Percentiles rank a stretch among this genome's conserved stretches.
Evolutionary conservation across 2,329 filamentous ascomycete species (phyloP).

Genomic region (Trematosphaeria pertusa): DNA sequence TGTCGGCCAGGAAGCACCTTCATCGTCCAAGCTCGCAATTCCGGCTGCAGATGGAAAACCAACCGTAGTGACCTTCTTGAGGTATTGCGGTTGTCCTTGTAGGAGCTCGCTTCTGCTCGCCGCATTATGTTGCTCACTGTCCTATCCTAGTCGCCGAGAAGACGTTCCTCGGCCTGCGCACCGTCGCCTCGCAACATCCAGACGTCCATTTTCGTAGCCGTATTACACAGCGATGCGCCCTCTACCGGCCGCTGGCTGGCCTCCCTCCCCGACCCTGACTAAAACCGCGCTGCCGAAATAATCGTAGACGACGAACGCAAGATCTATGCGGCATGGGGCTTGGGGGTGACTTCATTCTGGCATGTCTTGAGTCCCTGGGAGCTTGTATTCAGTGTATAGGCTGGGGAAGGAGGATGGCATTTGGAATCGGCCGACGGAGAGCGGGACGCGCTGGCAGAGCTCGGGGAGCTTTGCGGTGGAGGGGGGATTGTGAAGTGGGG

Average conservation of each 20-base stretch:
- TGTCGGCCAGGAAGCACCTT: slow-evolving; percentile 64
- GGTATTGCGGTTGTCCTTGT: slow-evolving; percentile 80
- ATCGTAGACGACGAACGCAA: slow-evolving; percentile 67
- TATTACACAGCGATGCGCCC: slow-evolving; percentile 43
- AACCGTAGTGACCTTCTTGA: slow-evolving; percentile 70
- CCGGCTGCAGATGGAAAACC: slow-evolving; percentile 60
- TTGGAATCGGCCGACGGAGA: slow-evolving; percentile 70
- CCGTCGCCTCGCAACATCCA: slow-evolving; percentile 30
- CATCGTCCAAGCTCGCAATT: slow-evolving; percentile 60
- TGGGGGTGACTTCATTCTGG: slow-evolving; percentile 67
- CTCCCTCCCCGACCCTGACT: slow-evolving; percentile 27
- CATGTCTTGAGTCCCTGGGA: slow-evolving; percentile 67
- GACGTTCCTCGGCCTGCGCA: slow-evolving; percentile 54
- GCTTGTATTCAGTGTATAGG: slow-evolving; percentile 64
- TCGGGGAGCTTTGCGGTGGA: slow-evolving; percentile 70
- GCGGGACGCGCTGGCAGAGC: slow-evolving; percentile 73
- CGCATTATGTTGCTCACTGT: slow-evolving; percentile 5
- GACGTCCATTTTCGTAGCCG: slow-evolving; percentile 41
- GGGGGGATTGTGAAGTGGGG: slow-evolving; percentile 60
- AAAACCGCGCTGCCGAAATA: slow-evolving; percentile 58
- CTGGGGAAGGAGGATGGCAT: slow-evolving; percentile 69
- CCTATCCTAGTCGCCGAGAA: slow-evolving; percentile 68
- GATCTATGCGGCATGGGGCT: slow-evolving; percentile 70
- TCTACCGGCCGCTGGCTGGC: slow-evolving; percentile 44
- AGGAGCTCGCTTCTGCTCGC: slow-evolving; percentile 39